These are phyloP conservation scores for Stenocarpella maydis DNA, from an alignment of 2,329 filamentous ascomycete genomes.

Conservation along the genomic window DNA sequence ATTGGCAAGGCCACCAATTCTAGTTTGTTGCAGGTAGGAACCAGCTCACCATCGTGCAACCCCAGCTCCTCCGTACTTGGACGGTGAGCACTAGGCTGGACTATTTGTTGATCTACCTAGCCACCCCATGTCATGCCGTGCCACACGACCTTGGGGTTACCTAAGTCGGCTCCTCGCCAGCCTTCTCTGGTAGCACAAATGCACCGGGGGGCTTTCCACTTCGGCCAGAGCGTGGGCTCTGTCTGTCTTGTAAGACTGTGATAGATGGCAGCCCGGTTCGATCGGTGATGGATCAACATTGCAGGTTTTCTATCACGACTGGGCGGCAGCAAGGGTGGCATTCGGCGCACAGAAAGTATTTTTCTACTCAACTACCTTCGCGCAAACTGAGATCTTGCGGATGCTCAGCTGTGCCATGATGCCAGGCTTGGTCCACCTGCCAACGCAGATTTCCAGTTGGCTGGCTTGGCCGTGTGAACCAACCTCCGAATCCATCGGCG, in stretches of 20 bases:
- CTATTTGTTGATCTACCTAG: constrained; percentile 21
- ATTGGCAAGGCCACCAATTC: constrained; percentile 21
- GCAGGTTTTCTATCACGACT: background rate
- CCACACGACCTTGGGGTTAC: constrained; percentile 4
- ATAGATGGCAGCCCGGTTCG: background rate
- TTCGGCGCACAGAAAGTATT: background rate
- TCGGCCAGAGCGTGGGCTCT: background rate
- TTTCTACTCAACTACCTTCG: background rate
- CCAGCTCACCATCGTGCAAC: constrained; percentile 16
- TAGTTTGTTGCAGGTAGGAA: background rate
- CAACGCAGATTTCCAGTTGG: constrained; percentile 1
- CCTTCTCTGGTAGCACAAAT: background rate
- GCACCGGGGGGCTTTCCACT: background rate
- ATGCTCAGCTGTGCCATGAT: background rate
- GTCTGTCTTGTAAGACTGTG: constrained; percentile 6
- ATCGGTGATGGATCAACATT: constrained; percentile 13
- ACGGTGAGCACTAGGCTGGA: constrained; percentile 23
- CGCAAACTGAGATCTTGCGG: background rate
- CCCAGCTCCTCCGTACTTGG: constrained; percentile 13
- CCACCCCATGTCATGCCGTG: constrained; percentile 13
- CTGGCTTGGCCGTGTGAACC: background rate
- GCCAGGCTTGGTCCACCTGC: background rate
- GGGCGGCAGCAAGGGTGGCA: background rate
- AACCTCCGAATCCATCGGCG: background rate
- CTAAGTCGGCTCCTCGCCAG: constrained; percentile 6